Percentiles rank a stretch among this genome's conserved stretches.
Conservation (phyloP, 495 filamentous ascomycete species). For the Thozetella sp. region DNA sequence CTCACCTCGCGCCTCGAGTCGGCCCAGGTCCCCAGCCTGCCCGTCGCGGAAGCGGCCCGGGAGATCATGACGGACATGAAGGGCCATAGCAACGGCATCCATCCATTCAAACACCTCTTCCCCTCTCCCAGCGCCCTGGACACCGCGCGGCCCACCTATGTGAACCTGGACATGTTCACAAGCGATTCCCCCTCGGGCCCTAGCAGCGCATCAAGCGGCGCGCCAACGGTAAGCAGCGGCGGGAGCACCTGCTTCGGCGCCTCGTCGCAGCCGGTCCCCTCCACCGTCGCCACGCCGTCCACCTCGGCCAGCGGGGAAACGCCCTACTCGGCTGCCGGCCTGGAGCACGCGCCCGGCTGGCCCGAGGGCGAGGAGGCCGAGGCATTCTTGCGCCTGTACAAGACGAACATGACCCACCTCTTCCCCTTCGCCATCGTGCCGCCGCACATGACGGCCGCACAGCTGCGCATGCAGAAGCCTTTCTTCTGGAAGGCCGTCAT, state of each 20-base stretch:
- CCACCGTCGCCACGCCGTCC: not conserved
- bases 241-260: not conserved
- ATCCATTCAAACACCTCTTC: conserved; percentile 12
- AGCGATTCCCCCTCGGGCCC: not conserved
- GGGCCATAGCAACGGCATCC: not conserved
- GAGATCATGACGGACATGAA: not conserved
- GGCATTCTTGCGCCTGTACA: conserved; percentile 15
- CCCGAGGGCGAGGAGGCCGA: conserved; percentile 25
- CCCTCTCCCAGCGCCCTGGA: not conserved
- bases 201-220: not conserved
- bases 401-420: conserved; percentile 10
- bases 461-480: conserved; percentile 20
- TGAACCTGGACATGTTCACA: not conserved
- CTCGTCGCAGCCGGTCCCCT: not conserved
- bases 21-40: conserved; percentile 7
- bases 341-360: conserved; percentile 11
- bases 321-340: not conserved
- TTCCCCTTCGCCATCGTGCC: conserved; percentile 27
- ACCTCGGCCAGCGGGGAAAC: not conserved
- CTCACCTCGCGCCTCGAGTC: conserved; percentile 23
- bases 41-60: conserved; percentile 5
- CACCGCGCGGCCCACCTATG: not conserved
- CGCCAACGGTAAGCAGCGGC: not conserved
- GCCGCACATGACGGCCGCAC: conserved; percentile 13
- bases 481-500: conserved; percentile 33